A percentile compares a stretch with the other conserved stretches of the same genome.
These are phyloP conservation scores for Podila epicladia DNA, from an alignment of 192 early-diverging fungal species.

Conservation along the genomic window DNA sequence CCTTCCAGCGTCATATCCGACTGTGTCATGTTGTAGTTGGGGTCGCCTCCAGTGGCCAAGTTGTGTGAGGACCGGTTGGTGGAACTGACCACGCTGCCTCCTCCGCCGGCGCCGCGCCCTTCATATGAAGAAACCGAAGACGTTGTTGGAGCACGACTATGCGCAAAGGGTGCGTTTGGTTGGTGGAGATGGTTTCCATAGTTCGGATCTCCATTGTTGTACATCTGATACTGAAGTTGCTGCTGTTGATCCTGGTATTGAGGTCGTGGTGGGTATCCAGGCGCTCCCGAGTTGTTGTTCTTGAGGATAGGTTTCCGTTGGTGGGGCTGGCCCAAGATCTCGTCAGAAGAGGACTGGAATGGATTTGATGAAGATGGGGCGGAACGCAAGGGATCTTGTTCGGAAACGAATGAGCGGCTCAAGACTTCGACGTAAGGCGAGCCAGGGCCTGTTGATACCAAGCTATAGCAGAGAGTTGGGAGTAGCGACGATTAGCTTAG, in stretches of 20 bases:
- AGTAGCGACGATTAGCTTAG: not conserved
- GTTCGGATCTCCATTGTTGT: not conserved
- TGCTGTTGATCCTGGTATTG: not conserved
- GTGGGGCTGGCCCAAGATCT: not conserved
- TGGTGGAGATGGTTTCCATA: not conserved
- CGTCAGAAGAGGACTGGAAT: too few species aligned
- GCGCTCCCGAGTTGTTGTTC: not conserved
- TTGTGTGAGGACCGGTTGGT: not conserved
- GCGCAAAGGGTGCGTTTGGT: not conserved
- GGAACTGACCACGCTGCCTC: conserved; percentile 4
- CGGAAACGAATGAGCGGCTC: not conserved
- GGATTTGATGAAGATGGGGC: not conserved
- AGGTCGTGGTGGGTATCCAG: too few species aligned
- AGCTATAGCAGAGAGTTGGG: not conserved
- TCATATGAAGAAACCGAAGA: not conserved
- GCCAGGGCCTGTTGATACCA: not conserved
- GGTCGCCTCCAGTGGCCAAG: not conserved
- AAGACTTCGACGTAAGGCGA: not conserved
- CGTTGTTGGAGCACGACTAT: not conserved
- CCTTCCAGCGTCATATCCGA: conserved; percentile 23
- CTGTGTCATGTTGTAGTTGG: conserved; percentile 17
- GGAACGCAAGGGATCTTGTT: not conserved
- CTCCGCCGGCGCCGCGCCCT: not conserved
- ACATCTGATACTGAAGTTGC: not conserved
- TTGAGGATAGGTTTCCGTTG: not conserved